Percentiles rank a stretch among this genome's conserved stretches.
Conservation (phyloP, 2,329 filamentous ascomycete species). For the Orbilia quercus region DNA sequence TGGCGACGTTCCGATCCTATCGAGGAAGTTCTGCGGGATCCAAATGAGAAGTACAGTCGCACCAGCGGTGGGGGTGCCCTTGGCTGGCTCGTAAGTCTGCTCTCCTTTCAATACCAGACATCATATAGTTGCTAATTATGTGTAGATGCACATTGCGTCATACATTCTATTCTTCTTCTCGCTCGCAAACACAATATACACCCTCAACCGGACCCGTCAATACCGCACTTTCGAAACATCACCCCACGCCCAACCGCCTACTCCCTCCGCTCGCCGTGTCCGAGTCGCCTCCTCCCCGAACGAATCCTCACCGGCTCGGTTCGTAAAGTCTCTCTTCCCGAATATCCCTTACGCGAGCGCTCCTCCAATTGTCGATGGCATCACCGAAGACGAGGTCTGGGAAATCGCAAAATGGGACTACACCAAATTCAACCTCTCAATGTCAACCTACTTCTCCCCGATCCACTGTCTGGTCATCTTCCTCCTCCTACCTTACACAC, state of each 20-base stretch:
- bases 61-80: slow-evolving; percentile 6
- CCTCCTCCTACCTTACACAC: slow-evolving; percentile 80
- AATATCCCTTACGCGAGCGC: slow-evolving; percentile 62
- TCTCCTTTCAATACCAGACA: slow-evolving; percentile 54
- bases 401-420: slow-evolving; percentile 95
- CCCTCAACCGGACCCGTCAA: slow-evolving; percentile 81
- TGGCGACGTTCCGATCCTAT: slow-evolving; percentile 69
- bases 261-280: slow-evolving; percentile 87
- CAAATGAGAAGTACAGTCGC: slow-evolving; percentile 12
- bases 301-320: slow-evolving; percentile 80
- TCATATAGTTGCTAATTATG: slow-evolving; percentile 10
- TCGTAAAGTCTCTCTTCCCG: slow-evolving; percentile 75
- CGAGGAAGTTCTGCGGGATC: slow-evolving; percentile 75
- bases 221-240: slow-evolving; percentile 92
- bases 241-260: slow-evolving; percentile 75
- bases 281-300: slow-evolving; percentile 85
- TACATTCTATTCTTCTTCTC: slow-evolving; percentile 76
- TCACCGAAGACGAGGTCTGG: slow-evolving; percentile 82
- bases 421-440: slow-evolving; percentile 79
- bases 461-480: slow-evolving; percentile 92
- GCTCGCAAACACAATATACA: slow-evolving; percentile 80
- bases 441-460: slow-evolving; percentile 92
- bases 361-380: slow-evolving; percentile 75
- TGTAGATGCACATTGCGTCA: slow-evolving; percentile 76
- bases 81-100: slow-evolving; percentile 42